Percentiles rank a stretch among this genome's conserved stretches.
Conservation (phyloP, 2,329 filamentous ascomycete species). For the Arthroderma sp. region DNA sequence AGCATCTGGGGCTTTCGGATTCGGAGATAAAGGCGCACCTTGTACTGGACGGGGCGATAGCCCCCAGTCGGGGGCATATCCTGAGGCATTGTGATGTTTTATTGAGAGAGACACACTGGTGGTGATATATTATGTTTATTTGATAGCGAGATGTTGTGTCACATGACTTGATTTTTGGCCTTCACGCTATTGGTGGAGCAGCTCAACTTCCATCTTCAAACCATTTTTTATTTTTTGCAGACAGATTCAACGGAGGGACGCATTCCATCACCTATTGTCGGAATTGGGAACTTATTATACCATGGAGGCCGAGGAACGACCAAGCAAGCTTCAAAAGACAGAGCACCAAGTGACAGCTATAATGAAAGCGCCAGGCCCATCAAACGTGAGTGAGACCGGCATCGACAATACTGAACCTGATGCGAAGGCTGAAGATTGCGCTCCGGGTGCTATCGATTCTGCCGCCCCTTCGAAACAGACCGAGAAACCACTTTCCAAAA, state of each 20-base stretch:
- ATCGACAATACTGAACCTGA: neutral
- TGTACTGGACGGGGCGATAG: constrained; percentile 95
- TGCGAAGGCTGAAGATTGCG: neutral
- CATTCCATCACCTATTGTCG: neutral
- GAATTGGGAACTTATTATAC: neutral
- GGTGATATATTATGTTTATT: constrained; percentile 17
- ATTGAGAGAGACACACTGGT: constrained; percentile 4
- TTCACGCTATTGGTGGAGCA: neutral
- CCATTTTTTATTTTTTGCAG: neutral
- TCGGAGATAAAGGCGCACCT: constrained; percentile 46
- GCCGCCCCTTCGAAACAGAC: neutral
- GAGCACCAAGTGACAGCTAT: constrained; percentile 24
- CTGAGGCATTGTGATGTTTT: constrained; percentile 62
- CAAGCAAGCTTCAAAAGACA: constrained; percentile 44
- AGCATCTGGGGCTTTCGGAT: neutral
- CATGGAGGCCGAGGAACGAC: constrained; percentile 44
- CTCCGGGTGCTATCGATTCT: neutral
- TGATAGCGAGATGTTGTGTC: constrained; percentile 4
- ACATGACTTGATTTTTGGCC: constrained; percentile 7
- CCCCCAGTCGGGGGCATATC: constrained; percentile 93
- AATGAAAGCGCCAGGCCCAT: constrained; percentile 7
- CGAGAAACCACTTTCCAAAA: constrained; percentile 56
- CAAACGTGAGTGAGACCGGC: constrained; percentile 5
- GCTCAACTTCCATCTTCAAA: neutral
- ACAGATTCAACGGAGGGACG: no score